phyloP scores from a whole-genome alignment of 1,139 yeast genomes.

The Scheffersomyces stambukii region DNA sequence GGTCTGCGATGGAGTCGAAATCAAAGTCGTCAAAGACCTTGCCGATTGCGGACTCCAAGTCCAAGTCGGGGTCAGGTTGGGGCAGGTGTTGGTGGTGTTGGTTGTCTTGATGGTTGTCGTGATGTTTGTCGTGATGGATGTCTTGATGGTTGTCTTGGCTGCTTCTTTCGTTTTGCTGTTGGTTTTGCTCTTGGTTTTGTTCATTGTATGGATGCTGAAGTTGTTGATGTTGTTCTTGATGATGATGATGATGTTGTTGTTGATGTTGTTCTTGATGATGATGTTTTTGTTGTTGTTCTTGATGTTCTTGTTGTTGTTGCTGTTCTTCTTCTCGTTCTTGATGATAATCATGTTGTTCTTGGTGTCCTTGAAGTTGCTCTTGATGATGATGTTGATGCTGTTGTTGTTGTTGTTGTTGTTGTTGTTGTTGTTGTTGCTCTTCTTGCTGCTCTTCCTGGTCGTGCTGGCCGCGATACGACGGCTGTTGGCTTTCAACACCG shows the following conservation, averaged over 20 bases:
- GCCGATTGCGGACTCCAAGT: too few species aligned
- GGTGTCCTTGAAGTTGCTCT: conserved; percentile 1
- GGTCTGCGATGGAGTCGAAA: too few species aligned
- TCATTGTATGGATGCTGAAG: too few species aligned
- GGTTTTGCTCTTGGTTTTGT: conserved; percentile 4
- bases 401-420: conserved; percentile 1
- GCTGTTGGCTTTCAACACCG: too few species aligned
- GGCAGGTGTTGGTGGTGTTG: too few species aligned
- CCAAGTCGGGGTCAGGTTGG: too few species aligned
- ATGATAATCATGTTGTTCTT: background rate
- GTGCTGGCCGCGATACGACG: conserved; percentile 1
- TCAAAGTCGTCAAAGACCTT: too few species aligned
- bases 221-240: too few species aligned
- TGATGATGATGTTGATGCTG: conserved; percentile 1
- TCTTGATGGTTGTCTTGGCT: conserved; percentile 1
- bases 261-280: background rate
- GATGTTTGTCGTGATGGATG: too few species aligned
- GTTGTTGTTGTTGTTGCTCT: conserved; percentile 1
- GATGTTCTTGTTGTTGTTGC: conserved; percentile 1
- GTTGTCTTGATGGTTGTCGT: too few species aligned
- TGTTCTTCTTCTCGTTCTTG: background rate
- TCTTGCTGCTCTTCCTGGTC: conserved; percentile 1
- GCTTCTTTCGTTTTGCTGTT: conserved; percentile 1
- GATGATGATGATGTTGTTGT: too few species aligned
- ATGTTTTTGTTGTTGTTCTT: conserved; percentile 2